A percentile compares a stretch with the other conserved stretches of the same genome.
Evolutionary conservation across 495 filamentous ascomycete species (phyloP).

Genomic region (Elaphomyces granulatus): DNA sequence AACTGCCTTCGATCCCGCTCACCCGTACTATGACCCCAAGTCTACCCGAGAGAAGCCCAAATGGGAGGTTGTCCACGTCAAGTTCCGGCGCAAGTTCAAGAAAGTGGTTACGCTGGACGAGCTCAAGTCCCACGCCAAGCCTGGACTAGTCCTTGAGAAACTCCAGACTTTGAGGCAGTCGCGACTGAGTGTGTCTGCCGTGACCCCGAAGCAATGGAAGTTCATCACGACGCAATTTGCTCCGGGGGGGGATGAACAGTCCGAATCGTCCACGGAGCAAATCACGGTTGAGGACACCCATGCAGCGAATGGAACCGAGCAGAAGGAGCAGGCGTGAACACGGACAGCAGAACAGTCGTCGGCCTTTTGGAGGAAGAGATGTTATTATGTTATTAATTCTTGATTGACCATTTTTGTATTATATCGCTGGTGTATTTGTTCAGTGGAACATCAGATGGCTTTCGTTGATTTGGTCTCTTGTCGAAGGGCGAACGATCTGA

Average conservation of each 20-base stretch:
- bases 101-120: slow-evolving; percentile 57
- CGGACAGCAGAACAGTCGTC: too few species aligned
- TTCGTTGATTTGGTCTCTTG: too few species aligned
- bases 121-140: slow-evolving; percentile 45
- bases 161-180: slow-evolving; percentile 73
- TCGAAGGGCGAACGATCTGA: slow-evolving; percentile 55
- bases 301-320: too few species aligned
- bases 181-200: slow-evolving; percentile 71
- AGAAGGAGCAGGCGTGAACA: too few species aligned
- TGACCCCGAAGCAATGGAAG: slow-evolving; percentile 61
- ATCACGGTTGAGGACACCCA: too few species aligned
- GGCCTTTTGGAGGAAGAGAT: not conserved
- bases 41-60: slow-evolving; percentile 59
- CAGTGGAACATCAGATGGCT: too few species aligned
- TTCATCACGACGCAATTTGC: slow-evolving; percentile 51
- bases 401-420: too few species aligned
- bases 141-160: slow-evolving; percentile 51
- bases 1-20: slow-evolving; percentile 59
- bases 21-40: slow-evolving; percentile 75
- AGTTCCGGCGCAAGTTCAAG: slow-evolving; percentile 68
- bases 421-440: too few species aligned
- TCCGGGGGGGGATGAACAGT: slow-evolving; percentile 16
- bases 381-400: too few species aligned
- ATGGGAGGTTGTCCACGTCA: slow-evolving; percentile 81
- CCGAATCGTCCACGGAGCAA: too few species aligned